phyloP scores from a whole-genome alignment of 768 basidiomycete genomes.

The Scleroderma citrinum region DNA sequence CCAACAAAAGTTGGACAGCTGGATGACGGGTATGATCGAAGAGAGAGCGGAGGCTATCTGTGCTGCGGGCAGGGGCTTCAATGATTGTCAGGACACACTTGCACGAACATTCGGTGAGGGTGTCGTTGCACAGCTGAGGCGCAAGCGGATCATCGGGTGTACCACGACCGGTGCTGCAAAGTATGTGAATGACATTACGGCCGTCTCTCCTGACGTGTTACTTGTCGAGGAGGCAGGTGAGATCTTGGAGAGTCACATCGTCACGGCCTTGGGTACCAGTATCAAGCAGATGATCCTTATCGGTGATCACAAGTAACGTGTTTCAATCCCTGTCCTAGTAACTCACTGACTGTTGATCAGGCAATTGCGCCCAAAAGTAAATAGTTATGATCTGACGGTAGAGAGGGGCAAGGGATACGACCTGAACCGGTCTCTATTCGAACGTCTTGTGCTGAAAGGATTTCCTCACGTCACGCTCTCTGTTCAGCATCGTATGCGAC shows the following conservation, averaged over 20 bases:
- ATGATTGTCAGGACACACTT: constrained; percentile 32
- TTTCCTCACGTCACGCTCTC: constrained; percentile 56
- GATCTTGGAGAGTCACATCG: constrained; percentile 60
- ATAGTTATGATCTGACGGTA: constrained; percentile 56
- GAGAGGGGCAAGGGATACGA: constrained; percentile 66
- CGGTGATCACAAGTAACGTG: constrained; percentile 65
- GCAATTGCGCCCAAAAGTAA: constrained; percentile 70
- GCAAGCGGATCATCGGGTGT: constrained; percentile 56
- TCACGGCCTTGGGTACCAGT: constrained; percentile 46
- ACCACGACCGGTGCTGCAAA: constrained; percentile 69
- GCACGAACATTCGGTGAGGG: constrained; percentile 32
- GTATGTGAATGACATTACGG: constrained; percentile 42
- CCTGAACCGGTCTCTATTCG: constrained; percentile 62
- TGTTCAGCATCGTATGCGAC: constrained; percentile 68
- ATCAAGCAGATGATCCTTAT: constrained; percentile 58
- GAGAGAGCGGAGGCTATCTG: constrained; percentile 33
- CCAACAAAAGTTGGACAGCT: constrained; percentile 21
- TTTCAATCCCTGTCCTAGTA: background rate
- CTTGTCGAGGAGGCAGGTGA: constrained; percentile 73
- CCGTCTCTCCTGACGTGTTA: constrained; percentile 44
- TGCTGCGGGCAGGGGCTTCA: constrained; percentile 32
- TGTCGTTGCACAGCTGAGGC: constrained; percentile 30
- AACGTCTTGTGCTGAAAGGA: constrained; percentile 54
- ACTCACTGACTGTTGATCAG: constrained; percentile 26
- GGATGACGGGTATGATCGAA: constrained; percentile 31